These are phyloP conservation scores for Magnaporthiopsis rhizophila DNA, from an alignment of 2,329 filamentous ascomycete species.

Conservation along the genomic window DNA sequence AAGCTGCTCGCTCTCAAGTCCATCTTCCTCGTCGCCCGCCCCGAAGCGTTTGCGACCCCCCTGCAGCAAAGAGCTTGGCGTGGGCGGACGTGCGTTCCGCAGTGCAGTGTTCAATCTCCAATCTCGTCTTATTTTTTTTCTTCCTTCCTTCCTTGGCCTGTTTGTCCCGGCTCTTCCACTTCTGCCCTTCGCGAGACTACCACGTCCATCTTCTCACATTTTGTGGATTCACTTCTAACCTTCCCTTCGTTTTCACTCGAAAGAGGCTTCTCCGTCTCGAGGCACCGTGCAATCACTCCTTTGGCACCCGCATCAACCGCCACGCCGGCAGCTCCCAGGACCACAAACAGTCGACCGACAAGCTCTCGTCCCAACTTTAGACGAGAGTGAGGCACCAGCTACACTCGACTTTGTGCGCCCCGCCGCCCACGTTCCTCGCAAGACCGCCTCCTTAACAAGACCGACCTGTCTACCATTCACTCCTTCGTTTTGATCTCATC, in stretches of 20 bases:
- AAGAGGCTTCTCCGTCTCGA: background rate
- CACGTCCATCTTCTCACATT: background rate
- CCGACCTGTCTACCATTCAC: background rate
- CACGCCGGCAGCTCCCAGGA: background rate
- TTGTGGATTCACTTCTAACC: constrained; percentile 2
- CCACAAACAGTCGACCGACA: background rate
- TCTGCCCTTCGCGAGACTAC: constrained; percentile 1
- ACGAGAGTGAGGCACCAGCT: background rate
- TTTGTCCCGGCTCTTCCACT: background rate
- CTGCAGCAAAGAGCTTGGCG: too few relatives aligned
- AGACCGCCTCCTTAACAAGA: background rate
- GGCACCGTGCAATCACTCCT: background rate
- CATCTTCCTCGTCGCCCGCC: background rate
- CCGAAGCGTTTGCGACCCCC: background rate
- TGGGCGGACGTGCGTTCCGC: background rate
- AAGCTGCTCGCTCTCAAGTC: background rate
- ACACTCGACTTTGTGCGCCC: background rate
- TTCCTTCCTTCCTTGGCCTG: background rate
- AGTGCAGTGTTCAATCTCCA: background rate
- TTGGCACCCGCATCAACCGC: background rate
- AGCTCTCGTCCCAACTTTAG: background rate
- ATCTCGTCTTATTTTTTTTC: constrained; percentile 1
- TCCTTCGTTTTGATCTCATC: background rate
- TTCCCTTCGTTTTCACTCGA: background rate
- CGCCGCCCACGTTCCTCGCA: background rate